Evolutionary conservation across 768 basidiomycete genomes (phyloP).

Genomic region (Sistotremastrum suecicum): DNA sequence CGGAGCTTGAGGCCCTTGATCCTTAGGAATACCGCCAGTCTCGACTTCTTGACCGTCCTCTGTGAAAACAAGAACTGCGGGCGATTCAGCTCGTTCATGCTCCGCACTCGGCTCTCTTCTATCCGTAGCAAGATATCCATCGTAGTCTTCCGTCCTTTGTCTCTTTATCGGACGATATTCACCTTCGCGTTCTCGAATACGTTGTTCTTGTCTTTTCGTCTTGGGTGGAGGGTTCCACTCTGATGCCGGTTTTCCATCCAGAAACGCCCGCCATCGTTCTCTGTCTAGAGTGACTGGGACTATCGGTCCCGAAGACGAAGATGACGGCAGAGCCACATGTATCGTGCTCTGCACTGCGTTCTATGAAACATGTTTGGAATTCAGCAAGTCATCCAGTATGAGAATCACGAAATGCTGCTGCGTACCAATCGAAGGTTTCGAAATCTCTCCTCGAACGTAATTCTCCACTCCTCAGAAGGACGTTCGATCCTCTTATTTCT

Average conservation of each 20-base stretch:
- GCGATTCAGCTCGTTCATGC: slow-evolving; percentile 20
- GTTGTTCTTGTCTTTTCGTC: slow-evolving; percentile 13
- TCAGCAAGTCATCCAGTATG: background rate
- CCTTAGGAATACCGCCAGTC: background rate
- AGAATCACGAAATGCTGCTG: background rate
- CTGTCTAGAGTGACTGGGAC: slow-evolving; percentile 63
- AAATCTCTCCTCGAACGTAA: slow-evolving; percentile 41
- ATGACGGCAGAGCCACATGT: slow-evolving; percentile 23
- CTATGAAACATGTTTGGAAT: slow-evolving; percentile 22
- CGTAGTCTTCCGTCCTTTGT: slow-evolving; percentile 1
- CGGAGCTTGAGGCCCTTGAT: background rate
- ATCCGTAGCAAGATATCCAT: background rate
- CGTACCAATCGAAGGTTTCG: slow-evolving; percentile 51
- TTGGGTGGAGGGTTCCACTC: slow-evolving; percentile 49
- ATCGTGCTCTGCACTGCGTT: slow-evolving; percentile 54
- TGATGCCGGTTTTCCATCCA: slow-evolving; percentile 51
- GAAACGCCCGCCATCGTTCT: slow-evolving; percentile 69
- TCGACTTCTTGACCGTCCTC: slow-evolving; percentile 2
- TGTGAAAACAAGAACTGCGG: slow-evolving; percentile 12
- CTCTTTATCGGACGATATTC: slow-evolving; percentile 24
- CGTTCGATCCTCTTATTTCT: slow-evolving; percentile 15
- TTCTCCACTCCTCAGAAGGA: slow-evolving; percentile 59
- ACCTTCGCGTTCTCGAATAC: slow-evolving; percentile 9
- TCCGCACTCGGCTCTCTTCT: slow-evolving; percentile 2
- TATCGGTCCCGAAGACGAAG: slow-evolving; percentile 14